Evolutionary conservation across 345 rosid genomes (phyloP), one percentile per base, ranked within the genome.

Genomic region (Gynandropsis gynandra): DNA sequence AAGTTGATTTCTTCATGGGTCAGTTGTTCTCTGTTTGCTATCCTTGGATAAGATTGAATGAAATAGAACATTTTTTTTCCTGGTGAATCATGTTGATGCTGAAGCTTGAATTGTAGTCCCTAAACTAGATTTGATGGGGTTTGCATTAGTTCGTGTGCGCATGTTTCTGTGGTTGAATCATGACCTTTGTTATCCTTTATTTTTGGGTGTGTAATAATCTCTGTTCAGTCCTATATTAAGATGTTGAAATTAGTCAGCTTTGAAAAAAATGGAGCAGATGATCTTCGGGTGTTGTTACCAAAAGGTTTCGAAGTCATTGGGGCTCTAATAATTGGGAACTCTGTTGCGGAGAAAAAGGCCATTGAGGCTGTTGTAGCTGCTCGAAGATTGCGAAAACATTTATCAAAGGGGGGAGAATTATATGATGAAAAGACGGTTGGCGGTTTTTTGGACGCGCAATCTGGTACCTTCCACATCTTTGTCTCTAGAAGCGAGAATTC

Each of bases 301-400:
- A 76, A 76, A 62, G 98, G 98, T 42, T 90, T 90, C 54, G 69
- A 74, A 17, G 69, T 86, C 36, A 75, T 83, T 56, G 98, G 98
- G 39, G 87, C 83, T 4, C 43, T 90, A 42, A 58, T 73, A 20
- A 59, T 74, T 38, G 82, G 72, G 12, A 62, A 67, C 16, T 70
- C 74, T 10, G 83, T 71, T 55, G 45, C 10, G 0, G 81, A 72
- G 47, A 76, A 56, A 53, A 61, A 20, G 44, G 87, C 89, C 34
- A 24, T 64, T 3, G 76, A 77, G 46, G 92, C 87, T 9, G 59
- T 82, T 2, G 61, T 50, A 47, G 74, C 82, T 29, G 78, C 83
- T 54, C 69, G 75, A 16, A 75, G 56, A 55, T 59, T 90, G 72
- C 74, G 75, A 44, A 74, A 67, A 52, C 59, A 66, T 56, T 55